Percentiles rank a stretch among this genome's conserved stretches.
Evolutionary conservation across 805 yeast species (phyloP).

Genomic region (Cyberlindnera mycetangii): DNA sequence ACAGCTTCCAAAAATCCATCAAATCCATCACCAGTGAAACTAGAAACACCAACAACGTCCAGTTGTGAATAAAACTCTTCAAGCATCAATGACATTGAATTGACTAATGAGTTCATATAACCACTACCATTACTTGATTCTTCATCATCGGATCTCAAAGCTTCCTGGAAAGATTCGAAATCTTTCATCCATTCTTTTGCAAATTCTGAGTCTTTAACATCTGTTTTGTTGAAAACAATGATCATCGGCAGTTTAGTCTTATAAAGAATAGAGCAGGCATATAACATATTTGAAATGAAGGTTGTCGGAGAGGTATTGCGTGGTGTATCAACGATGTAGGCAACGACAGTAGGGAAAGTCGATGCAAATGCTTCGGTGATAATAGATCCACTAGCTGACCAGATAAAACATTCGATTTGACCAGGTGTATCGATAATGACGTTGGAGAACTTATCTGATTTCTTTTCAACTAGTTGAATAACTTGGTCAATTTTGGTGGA

Average conservation of each 20-base stretch:
- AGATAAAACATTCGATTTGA: constrained; percentile 95
- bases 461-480: constrained; percentile 76
- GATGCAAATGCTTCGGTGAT: constrained; percentile 96
- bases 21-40: constrained; percentile 92
- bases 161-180: constrained; percentile 85
- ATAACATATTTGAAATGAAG: constrained; percentile 96
- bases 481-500: constrained; percentile 97
- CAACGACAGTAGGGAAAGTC: constrained; percentile 91
- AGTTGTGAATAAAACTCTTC: constrained; percentile 94
- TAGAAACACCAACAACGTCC: constrained; percentile 89
- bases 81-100: constrained; percentile 92
- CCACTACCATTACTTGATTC: constrained; percentile 73
- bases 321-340: constrained; percentile 96
- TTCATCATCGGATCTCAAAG: constrained; percentile 62
- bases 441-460: constrained; percentile 52
- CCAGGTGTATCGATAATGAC: constrained; percentile 97
- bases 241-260: constrained; percentile 97
- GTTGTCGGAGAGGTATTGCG: constrained; percentile 93
- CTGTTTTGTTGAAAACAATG: constrained; percentile 93
- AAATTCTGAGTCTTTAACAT: constrained; percentile 77
- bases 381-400: constrained; percentile 97
- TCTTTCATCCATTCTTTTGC: constrained; percentile 98
- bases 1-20: constrained; percentile 86
- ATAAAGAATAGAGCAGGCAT: constrained; percentile 95
- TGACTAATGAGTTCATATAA: constrained; percentile 90